phyloP scores from a whole-genome alignment of 371 early-diverging fungal species.

The Smittium mucronatum region DNA sequence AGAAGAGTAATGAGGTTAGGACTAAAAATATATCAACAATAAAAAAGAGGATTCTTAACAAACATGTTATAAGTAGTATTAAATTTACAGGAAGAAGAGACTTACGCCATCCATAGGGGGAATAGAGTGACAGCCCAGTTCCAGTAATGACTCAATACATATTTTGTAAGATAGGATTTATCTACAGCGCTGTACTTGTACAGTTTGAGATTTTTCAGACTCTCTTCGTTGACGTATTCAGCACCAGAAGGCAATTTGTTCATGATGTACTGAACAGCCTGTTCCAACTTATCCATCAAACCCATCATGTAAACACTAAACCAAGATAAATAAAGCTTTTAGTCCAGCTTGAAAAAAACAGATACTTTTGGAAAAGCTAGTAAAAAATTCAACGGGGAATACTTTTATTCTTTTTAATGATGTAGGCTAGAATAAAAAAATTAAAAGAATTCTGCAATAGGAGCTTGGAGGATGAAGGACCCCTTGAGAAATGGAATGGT shows the following conservation, averaged over 20 bases:
- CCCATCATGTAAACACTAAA: too few relatives aligned
- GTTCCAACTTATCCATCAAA: neutral
- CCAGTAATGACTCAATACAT: slow-evolving; percentile 79
- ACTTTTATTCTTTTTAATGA: too few relatives aligned
- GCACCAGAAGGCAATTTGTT: slow-evolving; percentile 25
- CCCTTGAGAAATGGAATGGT: too few relatives aligned
- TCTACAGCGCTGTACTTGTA: slow-evolving; percentile 75
- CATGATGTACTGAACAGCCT: slow-evolving; percentile 1
- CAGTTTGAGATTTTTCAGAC: slow-evolving; percentile 56
- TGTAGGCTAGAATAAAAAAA: too few relatives aligned
- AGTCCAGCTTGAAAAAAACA: too few relatives aligned
- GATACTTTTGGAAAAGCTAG: too few relatives aligned
- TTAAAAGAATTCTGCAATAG: too few relatives aligned
- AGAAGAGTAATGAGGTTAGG: slow-evolving; percentile 95
- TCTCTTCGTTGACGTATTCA: slow-evolving; percentile 39
- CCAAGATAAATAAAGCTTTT: too few relatives aligned
- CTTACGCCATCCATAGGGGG: slow-evolving; percentile 89
- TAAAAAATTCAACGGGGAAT: too few relatives aligned
- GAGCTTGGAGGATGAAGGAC: too few relatives aligned
- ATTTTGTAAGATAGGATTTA: slow-evolving; percentile 69
- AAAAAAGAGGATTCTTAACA: neutral
- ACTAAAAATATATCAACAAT: slow-evolving; percentile 37
- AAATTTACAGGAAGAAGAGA: slow-evolving; percentile 16
- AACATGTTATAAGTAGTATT: neutral
- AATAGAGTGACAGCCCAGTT: slow-evolving; percentile 72